Base-by-base conservation (phyloP, 2,329 filamentous ascomycete species). In the Colletotrichum shisoi region DNA sequence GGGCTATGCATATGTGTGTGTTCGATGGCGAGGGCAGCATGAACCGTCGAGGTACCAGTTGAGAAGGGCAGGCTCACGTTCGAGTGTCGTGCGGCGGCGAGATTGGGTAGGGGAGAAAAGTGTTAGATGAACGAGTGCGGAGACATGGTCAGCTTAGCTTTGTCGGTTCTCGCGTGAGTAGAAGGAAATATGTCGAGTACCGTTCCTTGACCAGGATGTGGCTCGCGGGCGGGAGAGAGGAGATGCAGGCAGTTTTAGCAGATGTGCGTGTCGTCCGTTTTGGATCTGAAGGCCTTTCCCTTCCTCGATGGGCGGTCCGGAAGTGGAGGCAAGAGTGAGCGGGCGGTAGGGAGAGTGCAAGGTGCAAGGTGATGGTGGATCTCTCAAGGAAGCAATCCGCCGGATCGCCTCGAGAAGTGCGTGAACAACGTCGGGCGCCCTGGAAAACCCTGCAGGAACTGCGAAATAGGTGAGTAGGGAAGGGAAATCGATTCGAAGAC, bases 41-140 rank as follows among this genome's bases (percentile, higher is more conserved):
- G 52, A 56, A 49, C 59, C 15, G 54, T 48, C 37, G 31, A 53
- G 52, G 58, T 58, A 68, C 34, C 8, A 67, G 53, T 62, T 48
- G 57, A 15, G 51, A 65, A 44, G 37, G 54, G 44, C 57, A 40
- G 46, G 51, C 44, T 15, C n/a, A 51, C 45, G 52, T 49, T 67
- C 17, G 21, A 42, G n/a, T 42, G 65, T 69, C 45, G 61, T 57
- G 66, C 31, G 48, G 66, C 40, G 48, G 57, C 46, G 48, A 52
- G 53, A 63, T 49, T 45, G 48, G 44, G 21, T 54, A 49, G 52
- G 46, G 39, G 46, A 52, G 39, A 46, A 59, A 48, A 44, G 54
- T 42, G 60, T 69, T 53, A 69, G 40, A 68, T 48, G 54, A 68
- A 56, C 56, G 54, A 46, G n/a, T 58, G 63, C 63, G 51, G 67